Evolutionary conservation across 2,329 filamentous ascomycete species (phyloP), one percentile per base, ranked within the genome.

Genomic region (Aureobasidium sp.): DNA sequence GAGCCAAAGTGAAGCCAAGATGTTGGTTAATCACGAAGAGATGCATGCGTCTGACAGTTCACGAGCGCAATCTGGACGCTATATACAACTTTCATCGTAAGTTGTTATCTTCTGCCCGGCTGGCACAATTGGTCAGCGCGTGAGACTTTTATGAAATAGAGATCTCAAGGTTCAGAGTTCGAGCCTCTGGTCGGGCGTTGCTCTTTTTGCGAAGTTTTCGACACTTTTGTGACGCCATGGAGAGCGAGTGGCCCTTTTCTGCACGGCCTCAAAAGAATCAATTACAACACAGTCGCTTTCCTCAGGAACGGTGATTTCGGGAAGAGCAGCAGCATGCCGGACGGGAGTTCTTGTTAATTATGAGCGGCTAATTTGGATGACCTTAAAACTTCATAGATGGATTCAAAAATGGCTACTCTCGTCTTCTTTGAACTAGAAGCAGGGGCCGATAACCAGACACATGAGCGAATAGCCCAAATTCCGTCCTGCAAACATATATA

Each of bases 111-210:
- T 47, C 55, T 51, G 62, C 68, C 69, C 68, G 66, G 67, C 65
- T 70, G 68, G 70, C 70, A 70, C 70, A 72, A 72, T 72, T 71
- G 70, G 69, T 66, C 67, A 71, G 70, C 68, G 70, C 70, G 70
- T 72, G 68, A 70, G 70, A 72, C 70, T 72, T 72, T 72, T 72
- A 71, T 61, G 26, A 29, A 26, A 23, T 32, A 65, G 67, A 56
- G 17, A 72, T 72, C 70, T 69, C 67, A 72, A 72, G 69, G 70
- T 71, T 71, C 67, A 68, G 70, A 71, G 70, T 71, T 71, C 69
- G 67, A 70, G 68, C 64, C 66, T 68, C 69, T 66, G 66, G 64
- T 64, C 64, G 68, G 66, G 68, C 67, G 68, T 67, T 13, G 65
- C 68, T 37, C 62, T 59, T 15, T 67, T 87, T 41, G 48, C 53